Conservation (phyloP, 1,139 yeast genomes). For the Kodamaea ohmeri region DNA sequence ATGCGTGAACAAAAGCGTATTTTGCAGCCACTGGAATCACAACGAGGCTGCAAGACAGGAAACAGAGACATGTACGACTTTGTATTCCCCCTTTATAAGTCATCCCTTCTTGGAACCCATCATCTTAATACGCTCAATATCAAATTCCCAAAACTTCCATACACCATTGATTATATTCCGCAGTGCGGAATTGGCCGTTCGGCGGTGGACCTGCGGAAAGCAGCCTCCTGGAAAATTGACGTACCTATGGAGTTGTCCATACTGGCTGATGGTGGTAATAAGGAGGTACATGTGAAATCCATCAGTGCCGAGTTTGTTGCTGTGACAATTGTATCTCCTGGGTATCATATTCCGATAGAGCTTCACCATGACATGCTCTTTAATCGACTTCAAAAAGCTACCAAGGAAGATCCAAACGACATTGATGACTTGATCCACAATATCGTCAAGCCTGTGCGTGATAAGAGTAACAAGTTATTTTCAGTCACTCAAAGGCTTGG, state of each 20-base stretch:
- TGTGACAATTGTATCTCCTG: slow-evolving; percentile 19
- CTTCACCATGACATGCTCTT: slow-evolving; percentile 22
- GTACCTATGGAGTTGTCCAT: slow-evolving; percentile 27
- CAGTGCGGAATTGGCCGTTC: slow-evolving; percentile 20
- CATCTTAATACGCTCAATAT: slow-evolving; percentile 20
- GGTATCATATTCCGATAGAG: slow-evolving; percentile 22
- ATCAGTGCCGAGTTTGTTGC: slow-evolving; percentile 21
- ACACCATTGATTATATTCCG: slow-evolving; percentile 32
- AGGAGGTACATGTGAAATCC: slow-evolving; percentile 18
- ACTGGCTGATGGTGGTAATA: slow-evolving; percentile 9
- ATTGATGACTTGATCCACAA: slow-evolving; percentile 1
- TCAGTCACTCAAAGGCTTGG: background rate
- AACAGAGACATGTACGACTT: slow-evolving; percentile 17
- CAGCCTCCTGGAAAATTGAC: slow-evolving; percentile 26
- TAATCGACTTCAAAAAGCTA: slow-evolving; percentile 12
- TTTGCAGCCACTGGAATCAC: slow-evolving; percentile 15
- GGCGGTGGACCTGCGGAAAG: background rate
- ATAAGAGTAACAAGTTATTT: background rate
- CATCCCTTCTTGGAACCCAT: background rate
- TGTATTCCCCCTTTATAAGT: slow-evolving; percentile 17
- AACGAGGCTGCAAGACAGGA: slow-evolving; percentile 8
- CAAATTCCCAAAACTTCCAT: slow-evolving; percentile 28
- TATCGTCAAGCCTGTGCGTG: slow-evolving; percentile 1
- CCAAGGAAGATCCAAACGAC: slow-evolving; percentile 1
- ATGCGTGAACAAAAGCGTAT: slow-evolving; percentile 1